A percentile compares a stretch with the other conserved stretches of the same genome.
These are phyloP conservation scores for Pichia kluyveri DNA, from an alignment of 805 yeast genomes.

Conservation along the genomic window DNA sequence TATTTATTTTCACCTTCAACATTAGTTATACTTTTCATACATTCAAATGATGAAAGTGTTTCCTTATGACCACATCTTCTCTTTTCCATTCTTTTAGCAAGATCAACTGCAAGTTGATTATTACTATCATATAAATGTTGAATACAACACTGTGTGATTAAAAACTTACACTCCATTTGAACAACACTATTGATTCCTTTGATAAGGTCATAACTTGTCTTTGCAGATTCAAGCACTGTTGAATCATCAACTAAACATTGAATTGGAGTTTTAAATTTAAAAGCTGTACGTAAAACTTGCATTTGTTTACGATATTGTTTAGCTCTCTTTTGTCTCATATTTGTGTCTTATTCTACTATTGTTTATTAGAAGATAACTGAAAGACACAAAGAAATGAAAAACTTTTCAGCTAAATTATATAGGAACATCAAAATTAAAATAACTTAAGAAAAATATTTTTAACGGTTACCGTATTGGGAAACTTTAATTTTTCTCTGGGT, in stretches of 20 bases:
- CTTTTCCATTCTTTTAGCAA: slow-evolving; percentile 82
- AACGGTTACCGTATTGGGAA: too few relatives aligned
- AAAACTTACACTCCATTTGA: slow-evolving; percentile 77
- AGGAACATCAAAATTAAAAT: too few relatives aligned
- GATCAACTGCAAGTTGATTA: slow-evolving; percentile 66
- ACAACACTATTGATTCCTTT: slow-evolving; percentile 74
- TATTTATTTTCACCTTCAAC: slow-evolving; percentile 78
- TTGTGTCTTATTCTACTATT: slow-evolving; percentile 1
- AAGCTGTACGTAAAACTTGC: slow-evolving; percentile 74
- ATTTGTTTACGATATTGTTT: slow-evolving; percentile 90
- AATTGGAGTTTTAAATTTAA: slow-evolving; percentile 89
- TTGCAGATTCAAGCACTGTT: slow-evolving; percentile 54
- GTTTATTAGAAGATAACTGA: too few relatives aligned
- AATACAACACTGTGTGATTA: slow-evolving; percentile 96
- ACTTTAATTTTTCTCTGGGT: too few relatives aligned
- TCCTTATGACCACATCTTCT: slow-evolving; percentile 78
- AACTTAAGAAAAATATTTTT: too few relatives aligned
- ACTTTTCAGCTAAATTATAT: background rate
- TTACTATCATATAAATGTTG: slow-evolving; percentile 68
- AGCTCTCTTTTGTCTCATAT: slow-evolving; percentile 94
- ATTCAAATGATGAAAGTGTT: slow-evolving; percentile 53
- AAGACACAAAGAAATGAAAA: too few relatives aligned
- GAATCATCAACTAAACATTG: slow-evolving; percentile 85
- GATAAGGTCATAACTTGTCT: slow-evolving; percentile 66
- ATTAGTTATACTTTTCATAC: slow-evolving; percentile 62